Conservation (phyloP, 1,284 basidiomycete genomes). For the Naganishia liquefaciens region DNA sequence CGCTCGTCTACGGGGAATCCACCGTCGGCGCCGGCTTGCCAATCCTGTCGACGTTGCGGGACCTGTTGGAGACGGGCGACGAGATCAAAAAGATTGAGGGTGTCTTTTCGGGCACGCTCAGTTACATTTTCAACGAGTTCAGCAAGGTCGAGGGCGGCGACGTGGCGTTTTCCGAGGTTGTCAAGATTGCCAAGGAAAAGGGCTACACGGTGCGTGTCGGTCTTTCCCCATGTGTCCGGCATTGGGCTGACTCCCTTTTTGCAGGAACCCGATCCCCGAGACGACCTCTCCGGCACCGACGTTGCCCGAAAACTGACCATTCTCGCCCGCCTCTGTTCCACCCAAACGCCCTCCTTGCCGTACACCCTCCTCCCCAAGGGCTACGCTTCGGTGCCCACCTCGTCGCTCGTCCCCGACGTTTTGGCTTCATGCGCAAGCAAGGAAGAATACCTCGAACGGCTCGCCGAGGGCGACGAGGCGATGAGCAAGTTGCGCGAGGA, state of each 20-base stretch:
- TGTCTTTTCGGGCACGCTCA: constrained; percentile 83
- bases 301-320: constrained; percentile 97
- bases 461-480: constrained; percentile 81
- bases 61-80: constrained; percentile 88
- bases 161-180: constrained; percentile 79
- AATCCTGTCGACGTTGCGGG: constrained; percentile 86
- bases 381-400: constrained; percentile 76
- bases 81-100: constrained; percentile 65
- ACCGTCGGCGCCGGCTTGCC: constrained; percentile 96
- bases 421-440: constrained; percentile 69
- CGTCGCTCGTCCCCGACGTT: constrained; percentile 78
- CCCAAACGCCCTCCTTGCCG: constrained; percentile 53
- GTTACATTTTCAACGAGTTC: constrained; percentile 99
- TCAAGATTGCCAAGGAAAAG: constrained; percentile 81
- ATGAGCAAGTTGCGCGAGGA: constrained; percentile 75
- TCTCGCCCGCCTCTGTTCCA: constrained; percentile 76
- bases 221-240: not conserved
- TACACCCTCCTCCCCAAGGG: constrained; percentile 61
- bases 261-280: constrained; percentile 93
- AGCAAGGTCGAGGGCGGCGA: constrained; percentile 57
- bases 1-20: constrained; percentile 78
- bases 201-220: constrained; percentile 78
- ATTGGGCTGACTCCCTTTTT: not conserved
- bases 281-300: constrained; percentile 94
- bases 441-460: constrained; percentile 75